Evolutionary conservation across 208 protist genomes (phyloP).

Genomic region (Perkinsela sp.): DNA sequence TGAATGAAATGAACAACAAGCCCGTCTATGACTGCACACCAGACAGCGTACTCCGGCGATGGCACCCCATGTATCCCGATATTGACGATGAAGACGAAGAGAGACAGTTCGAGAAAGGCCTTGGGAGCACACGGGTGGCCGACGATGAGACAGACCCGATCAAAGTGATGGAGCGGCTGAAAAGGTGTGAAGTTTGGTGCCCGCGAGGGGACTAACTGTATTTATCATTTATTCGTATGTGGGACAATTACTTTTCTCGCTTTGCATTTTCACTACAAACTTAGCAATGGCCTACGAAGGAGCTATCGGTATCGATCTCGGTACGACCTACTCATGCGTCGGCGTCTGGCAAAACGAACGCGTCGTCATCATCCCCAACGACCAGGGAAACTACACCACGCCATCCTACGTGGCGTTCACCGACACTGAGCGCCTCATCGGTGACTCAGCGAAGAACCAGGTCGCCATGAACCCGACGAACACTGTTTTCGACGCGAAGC

Average conservation of each 20-base stretch:
- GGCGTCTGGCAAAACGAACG: slow-evolving; percentile 54
- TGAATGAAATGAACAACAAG: slow-evolving; percentile 39
- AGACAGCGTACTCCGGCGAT: slow-evolving; percentile 26
- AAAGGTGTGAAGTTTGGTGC: slow-evolving; percentile 42
- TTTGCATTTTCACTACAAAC: no score
- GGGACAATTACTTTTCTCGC: no score
- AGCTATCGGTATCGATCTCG: slow-evolving; percentile 64
- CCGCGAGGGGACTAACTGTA: slow-evolving; percentile 32
- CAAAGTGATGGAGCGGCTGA: slow-evolving; percentile 18
- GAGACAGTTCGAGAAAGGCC: background rate
- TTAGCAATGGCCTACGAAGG: slow-evolving; percentile 10
- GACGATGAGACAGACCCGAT: slow-evolving; percentile 23
- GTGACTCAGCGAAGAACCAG: slow-evolving; percentile 72
- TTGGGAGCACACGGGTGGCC: slow-evolving; percentile 5
- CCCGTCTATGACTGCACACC: slow-evolving; percentile 29
- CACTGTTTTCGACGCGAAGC: slow-evolving; percentile 62
- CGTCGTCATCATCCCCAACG: slow-evolving; percentile 81
- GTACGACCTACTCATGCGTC: slow-evolving; percentile 66
- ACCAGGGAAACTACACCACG: slow-evolving; percentile 80
- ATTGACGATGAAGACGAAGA: slow-evolving; percentile 29
- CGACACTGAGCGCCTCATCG: slow-evolving; percentile 45
- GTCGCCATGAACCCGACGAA: slow-evolving; percentile 36
- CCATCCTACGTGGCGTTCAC: slow-evolving; percentile 83
- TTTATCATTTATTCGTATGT: no score
- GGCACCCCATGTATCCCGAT: slow-evolving; percentile 52